Percentiles rank a stretch among this genome's conserved stretches.
Evolutionary conservation across 1,284 basidiomycete genomes (phyloP).

Genomic region (Nidula niveotomentosa): DNA sequence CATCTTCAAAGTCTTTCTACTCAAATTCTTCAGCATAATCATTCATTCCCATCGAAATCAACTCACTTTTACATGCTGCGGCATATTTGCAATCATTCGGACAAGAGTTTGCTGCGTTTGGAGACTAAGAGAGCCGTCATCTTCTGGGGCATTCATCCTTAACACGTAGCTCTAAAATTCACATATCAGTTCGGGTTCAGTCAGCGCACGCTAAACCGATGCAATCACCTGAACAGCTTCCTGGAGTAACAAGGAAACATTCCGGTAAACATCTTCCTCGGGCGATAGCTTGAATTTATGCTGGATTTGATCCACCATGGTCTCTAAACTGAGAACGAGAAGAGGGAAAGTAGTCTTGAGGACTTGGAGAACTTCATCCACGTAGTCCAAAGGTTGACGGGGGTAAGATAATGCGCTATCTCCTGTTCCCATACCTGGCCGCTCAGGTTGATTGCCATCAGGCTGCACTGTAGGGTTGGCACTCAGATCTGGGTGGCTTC

Average conservation of each 20-base stretch:
- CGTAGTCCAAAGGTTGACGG: conserved; percentile 86
- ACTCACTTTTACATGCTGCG: conserved; percentile 65
- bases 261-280: conserved; percentile 96
- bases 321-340: conserved; percentile 94
- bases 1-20: conserved; percentile 89
- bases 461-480: conserved; percentile 14
- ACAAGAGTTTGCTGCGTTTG: conserved; percentile 62
- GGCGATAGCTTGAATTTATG: conserved; percentile 89
- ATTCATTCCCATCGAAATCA: neutral
- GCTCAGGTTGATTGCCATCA: conserved; percentile 10
- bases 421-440: neutral
- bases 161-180: conserved; percentile 55
- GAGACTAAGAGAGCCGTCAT: conserved; percentile 74
- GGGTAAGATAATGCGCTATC: conserved; percentile 27
- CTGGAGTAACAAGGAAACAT: conserved; percentile 82
- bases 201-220: neutral
- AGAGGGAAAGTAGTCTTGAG: conserved; percentile 98
- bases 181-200: neutral
- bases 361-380: conserved; percentile 94
- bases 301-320: conserved; percentile 95
- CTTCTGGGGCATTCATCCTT: conserved; percentile 66
- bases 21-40: conserved; percentile 2
- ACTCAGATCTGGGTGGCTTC: conserved; percentile 17
- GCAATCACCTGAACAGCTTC: conserved; percentile 64
- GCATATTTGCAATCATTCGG: conserved; percentile 74